phyloP scores from a whole-genome alignment of 441 rosid species.

The Pelargonium myrrhifolium region DNA sequence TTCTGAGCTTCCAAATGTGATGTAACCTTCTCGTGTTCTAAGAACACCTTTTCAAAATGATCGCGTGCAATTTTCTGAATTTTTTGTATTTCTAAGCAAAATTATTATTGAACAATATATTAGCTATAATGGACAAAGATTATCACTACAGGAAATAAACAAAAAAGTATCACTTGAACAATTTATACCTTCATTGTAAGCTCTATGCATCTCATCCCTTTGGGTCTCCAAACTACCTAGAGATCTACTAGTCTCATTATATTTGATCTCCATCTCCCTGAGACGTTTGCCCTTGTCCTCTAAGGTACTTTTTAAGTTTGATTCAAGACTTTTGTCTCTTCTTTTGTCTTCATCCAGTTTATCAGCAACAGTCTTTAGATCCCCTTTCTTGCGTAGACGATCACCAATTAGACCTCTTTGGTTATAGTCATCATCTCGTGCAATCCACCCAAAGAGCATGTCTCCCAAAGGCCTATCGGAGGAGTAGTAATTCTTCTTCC shows the following conservation, averaged over 20 bases:
- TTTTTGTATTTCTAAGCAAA: not conserved
- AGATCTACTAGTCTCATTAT: constrained; percentile 8
- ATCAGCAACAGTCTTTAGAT: constrained; percentile 65
- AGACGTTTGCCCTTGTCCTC: constrained; percentile 45
- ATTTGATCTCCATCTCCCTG: constrained; percentile 49
- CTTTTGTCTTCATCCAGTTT: constrained; percentile 74
- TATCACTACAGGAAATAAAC: not conserved
- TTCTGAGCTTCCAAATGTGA: constrained; percentile 31
- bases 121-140: not conserved
- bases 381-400: constrained; percentile 60
- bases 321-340: constrained; percentile 57
- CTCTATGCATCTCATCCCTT: not conserved
- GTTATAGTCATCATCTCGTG: constrained; percentile 70
- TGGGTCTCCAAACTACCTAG: not conserved
- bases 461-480: constrained; percentile 27
- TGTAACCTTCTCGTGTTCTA: constrained; percentile 38
- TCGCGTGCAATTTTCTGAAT: constrained; percentile 43
- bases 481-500: constrained; percentile 59
- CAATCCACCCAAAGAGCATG: constrained; percentile 83
- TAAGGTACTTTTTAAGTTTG: constrained; percentile 39
- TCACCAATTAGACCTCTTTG: constrained; percentile 59
- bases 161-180: not conserved
- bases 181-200: not conserved
- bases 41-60: constrained; percentile 31
- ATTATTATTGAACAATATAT: not conserved